These are phyloP conservation scores for Xylariaceae sp. DNA, from an alignment of 2,329 filamentous ascomycete species.

Conservation along the genomic window DNA sequence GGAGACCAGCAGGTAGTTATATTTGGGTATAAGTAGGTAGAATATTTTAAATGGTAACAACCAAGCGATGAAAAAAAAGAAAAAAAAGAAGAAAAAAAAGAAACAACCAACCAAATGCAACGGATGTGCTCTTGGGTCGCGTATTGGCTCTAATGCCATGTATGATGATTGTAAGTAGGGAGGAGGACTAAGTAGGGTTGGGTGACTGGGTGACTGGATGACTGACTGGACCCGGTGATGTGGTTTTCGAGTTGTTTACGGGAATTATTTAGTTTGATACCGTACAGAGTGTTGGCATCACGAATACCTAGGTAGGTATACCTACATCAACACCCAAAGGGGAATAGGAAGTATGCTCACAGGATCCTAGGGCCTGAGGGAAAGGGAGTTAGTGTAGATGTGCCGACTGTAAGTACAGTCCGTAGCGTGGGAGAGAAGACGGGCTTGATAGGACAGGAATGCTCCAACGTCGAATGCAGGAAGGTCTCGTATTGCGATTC, in stretches of 20 bases:
- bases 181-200: too few species aligned
- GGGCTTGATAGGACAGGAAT: conserved; percentile 6
- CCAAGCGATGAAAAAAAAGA: too few species aligned
- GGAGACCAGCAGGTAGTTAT: too few species aligned
- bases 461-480: conserved; percentile 11
- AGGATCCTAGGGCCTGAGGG: neutral
- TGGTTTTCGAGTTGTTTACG: neutral
- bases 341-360: neutral
- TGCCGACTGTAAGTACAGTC: neutral
- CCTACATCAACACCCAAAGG: neutral
- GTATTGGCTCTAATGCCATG: neutral
- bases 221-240: neutral
- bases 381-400: neutral
- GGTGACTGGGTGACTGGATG: neutral
- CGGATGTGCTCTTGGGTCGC: neutral
- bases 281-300: neutral
- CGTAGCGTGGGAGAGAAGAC: neutral
- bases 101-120: neutral
- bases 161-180: neutral
- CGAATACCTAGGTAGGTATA: neutral
- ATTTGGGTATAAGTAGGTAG: too few species aligned
- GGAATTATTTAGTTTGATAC: neutral
- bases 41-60: too few species aligned
- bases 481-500: neutral
- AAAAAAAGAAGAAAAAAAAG: too few species aligned